Base-by-base conservation (phyloP, 2,329 filamentous ascomycete species). In the Beauveria varroae region DNA sequence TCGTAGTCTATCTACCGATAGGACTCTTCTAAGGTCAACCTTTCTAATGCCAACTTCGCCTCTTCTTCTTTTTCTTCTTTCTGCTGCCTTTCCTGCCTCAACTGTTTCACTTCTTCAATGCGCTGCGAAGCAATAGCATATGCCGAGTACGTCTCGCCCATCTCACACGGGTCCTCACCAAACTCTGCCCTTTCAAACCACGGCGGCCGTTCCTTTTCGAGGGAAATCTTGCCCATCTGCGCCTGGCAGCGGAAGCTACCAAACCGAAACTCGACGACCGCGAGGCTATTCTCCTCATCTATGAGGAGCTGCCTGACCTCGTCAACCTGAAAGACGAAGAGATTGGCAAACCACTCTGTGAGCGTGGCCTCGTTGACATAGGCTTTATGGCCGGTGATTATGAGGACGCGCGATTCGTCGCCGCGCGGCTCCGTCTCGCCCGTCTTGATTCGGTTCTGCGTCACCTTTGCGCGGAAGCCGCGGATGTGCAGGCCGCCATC, bases 161-260 rank as follows among this genome's bases (percentile, higher is more conserved):
- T 67, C 64, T 76, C 74, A 40, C 73, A 76, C 0, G 74, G 74
- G 57, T 76, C 74, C 14, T 69, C 66, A 0, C 72, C 74, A 65
- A 72, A 76, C 65, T 75, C 73, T 1, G 73, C 74, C 67, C 70
- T 73, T 57, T 74, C 71, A 5, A 76, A 67, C 0, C 74, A 72
- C 1, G 40, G 53, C 0, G 73, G 74, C 1, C 65, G 62, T 12
- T 76, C 71, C 63, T 71, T 72, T 56, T 75, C 71, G 28, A 77
- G 66, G 0, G 74, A 68, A 68, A 74, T 74, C 67, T 75, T 74
- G 1, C 77, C 81, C 57, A 78, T 75, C 70, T 82, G 76, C 0
- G 81, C 75, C 74, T 85, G 82, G 69, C 79, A 81, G 1, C 81
- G 76, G 62, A 76, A 85, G 60, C 80, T 83, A 0, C 79, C 80